Evolutionary conservation across 176 grass and related monocot genomes (phyloP).

Genomic region (Bolboschoenus planiculmis): DNA sequence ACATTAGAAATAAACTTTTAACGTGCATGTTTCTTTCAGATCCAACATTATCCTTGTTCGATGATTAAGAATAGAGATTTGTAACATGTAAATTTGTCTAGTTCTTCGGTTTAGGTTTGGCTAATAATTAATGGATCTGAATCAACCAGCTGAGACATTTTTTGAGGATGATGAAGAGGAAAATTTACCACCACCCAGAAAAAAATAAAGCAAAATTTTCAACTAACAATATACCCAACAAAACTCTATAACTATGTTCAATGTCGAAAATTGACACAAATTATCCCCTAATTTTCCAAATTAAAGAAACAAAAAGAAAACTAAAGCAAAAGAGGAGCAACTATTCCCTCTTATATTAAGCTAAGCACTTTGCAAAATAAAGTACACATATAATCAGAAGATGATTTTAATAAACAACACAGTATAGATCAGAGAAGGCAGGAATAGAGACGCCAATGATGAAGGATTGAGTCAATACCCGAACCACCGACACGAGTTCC

Average conservation of each 20-base stretch:
- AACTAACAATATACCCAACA: background rate
- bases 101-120: background rate
- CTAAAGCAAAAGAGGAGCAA: background rate
- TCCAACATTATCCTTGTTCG: background rate
- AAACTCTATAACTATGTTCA: background rate
- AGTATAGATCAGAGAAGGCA: constrained; percentile 12
- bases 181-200: background rate
- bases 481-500: constrained; percentile 37
- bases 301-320: background rate
- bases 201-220: background rate
- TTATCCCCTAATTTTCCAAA: background rate
- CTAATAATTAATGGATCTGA: background rate
- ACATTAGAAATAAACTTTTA: too few species aligned
- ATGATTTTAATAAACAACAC: background rate
- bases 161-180: background rate
- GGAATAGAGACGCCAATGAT: background rate
- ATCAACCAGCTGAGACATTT: background rate
- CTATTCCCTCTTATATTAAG: background rate
- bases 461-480: constrained; percentile 42
- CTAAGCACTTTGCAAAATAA: constrained; percentile 1
- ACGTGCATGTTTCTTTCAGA: too few species aligned
- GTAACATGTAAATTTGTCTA: too few species aligned
- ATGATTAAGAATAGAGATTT: too few species aligned
- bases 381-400: constrained; percentile 16
- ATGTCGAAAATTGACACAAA: background rate